Percentiles rank a stretch among this genome's conserved stretches.
These are phyloP conservation scores for Dentipellis sp. DNA, from an alignment of 768 basidiomycete species.

Conservation along the genomic window DNA sequence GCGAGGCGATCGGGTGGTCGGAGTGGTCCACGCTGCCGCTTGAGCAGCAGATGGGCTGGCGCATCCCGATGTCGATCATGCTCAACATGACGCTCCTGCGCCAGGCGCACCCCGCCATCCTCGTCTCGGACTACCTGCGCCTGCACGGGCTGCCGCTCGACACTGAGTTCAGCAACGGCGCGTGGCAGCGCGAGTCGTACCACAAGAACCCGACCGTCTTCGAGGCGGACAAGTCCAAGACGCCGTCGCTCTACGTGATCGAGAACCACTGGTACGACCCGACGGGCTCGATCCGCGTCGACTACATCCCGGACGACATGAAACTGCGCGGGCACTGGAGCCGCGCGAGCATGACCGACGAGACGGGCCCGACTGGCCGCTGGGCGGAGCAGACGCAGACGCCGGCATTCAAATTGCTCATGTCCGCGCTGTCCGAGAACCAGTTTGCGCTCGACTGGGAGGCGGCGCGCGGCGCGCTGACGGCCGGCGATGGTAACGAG, in stretches of 20 bases:
- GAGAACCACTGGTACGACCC: conserved; percentile 35
- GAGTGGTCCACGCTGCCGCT: conserved; percentile 33
- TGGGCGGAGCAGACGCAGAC: conserved; percentile 1
- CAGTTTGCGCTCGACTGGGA: conserved; percentile 1
- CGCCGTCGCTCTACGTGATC: conserved; percentile 24
- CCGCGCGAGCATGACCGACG: conserved; percentile 8
- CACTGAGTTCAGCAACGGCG: conserved; percentile 28
- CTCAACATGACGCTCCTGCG: conserved; percentile 34
- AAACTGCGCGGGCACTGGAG: conserved; percentile 25
- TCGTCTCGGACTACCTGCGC: conserved; percentile 33
- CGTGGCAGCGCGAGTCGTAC: conserved; percentile 28
- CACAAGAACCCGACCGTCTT: conserved; percentile 22
- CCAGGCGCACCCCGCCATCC: conserved; percentile 27
- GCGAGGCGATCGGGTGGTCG: conserved; percentile 30
- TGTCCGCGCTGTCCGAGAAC: not conserved
- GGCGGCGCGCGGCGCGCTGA: not conserved
- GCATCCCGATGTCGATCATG: conserved; percentile 29
- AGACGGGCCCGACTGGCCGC: conserved; percentile 7
- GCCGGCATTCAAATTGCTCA: not conserved
- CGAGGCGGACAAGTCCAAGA: conserved; percentile 11
- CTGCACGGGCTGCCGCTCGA: conserved; percentile 27
- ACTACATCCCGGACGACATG: conserved; percentile 24
- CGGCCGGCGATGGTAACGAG: not conserved
- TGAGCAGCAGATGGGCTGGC: conserved; percentile 27
- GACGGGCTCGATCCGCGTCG: conserved; percentile 26